Percentiles rank a stretch among this genome's conserved stretches.
phyloP scores from a whole-genome alignment of 2,329 filamentous ascomycete species.

The Trichophyton schoenleinii region DNA sequence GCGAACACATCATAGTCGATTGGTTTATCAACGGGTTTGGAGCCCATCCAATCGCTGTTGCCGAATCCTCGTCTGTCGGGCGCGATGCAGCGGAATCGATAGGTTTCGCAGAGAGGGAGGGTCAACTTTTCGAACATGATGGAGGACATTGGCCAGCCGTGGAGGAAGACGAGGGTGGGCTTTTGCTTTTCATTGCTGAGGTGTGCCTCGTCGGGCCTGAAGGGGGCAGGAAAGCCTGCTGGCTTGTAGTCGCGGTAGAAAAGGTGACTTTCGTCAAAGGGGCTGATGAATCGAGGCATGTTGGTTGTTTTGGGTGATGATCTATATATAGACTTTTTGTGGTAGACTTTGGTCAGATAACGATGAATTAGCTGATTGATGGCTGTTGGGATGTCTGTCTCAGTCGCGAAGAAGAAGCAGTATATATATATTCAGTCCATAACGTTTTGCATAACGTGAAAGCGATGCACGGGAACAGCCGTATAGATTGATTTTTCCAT shows the following conservation, averaged over 20 bases:
- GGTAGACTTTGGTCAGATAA: not conserved
- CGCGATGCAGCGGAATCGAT: slow-evolving; percentile 21
- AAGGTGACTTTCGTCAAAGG: slow-evolving; percentile 15
- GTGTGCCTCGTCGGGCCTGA: slow-evolving; percentile 8
- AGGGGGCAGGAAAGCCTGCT: slow-evolving; percentile 11
- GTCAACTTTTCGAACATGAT: slow-evolving; percentile 21
- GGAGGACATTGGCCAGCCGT: slow-evolving; percentile 23
- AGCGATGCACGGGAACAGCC: not conserved
- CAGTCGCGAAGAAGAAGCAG: not conserved
- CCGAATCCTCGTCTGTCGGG: slow-evolving; percentile 22
- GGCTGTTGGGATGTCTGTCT: not conserved
- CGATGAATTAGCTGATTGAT: not conserved
- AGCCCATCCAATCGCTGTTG: slow-evolving; percentile 21
- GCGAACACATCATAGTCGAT: slow-evolving; percentile 22
- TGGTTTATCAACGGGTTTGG: slow-evolving; percentile 7
- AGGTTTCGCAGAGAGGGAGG: slow-evolving; percentile 18
- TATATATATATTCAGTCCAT: not conserved
- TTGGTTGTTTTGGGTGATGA: not conserved
- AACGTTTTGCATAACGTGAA: not conserved
- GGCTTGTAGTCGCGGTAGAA: slow-evolving; percentile 19
- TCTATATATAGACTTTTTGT: not conserved
- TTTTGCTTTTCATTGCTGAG: slow-evolving; percentile 5
- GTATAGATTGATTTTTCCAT: not conserved
- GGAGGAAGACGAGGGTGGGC: slow-evolving; percentile 19
- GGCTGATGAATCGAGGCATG: slow-evolving; percentile 17